A percentile compares a stretch with the other conserved stretches of the same genome.
phyloP scores from a whole-genome alignment of 108 stramenopile species.

The Aurantiochytrium sp. region DNA sequence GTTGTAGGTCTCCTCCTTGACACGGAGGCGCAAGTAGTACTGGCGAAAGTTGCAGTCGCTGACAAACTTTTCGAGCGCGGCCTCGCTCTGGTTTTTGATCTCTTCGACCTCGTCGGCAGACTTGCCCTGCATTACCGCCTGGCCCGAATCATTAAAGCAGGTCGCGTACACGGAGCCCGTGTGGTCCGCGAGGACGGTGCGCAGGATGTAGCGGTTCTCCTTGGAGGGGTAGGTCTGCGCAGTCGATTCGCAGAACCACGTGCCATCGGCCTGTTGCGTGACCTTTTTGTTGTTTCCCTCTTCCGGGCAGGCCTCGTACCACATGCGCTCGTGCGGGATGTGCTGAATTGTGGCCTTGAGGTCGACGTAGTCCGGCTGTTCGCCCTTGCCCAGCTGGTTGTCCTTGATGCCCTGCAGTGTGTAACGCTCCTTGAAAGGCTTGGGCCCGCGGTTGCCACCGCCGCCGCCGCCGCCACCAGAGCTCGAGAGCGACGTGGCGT shows the following conservation, averaged over 20 bases:
- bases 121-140: slow-evolving; percentile 19
- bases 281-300: slow-evolving; percentile 29
- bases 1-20: slow-evolving; percentile 47
- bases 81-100: slow-evolving; percentile 23
- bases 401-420: slow-evolving; percentile 37
- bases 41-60: not conserved
- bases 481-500: slow-evolving; percentile 26
- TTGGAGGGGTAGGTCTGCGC: slow-evolving; percentile 18
- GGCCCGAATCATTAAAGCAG: slow-evolving; percentile 41
- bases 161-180: slow-evolving; percentile 35
- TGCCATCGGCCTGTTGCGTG: not conserved
- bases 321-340: slow-evolving; percentile 37
- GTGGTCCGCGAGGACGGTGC: slow-evolving; percentile 30
- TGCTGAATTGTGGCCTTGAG: slow-evolving; percentile 40
- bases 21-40: slow-evolving; percentile 29
- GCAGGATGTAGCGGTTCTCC: slow-evolving; percentile 38
- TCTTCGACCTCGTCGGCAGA: slow-evolving; percentile 35
- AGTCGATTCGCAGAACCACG: not conserved
- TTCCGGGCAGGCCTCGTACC: slow-evolving; percentile 48
- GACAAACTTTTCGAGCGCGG: slow-evolving; percentile 29
- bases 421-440: slow-evolving; percentile 26
- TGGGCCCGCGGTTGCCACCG: not conserved
- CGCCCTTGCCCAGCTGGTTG: slow-evolving; percentile 34
- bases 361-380: slow-evolving; percentile 43
- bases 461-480: slow-evolving; percentile 32